phyloP scores from a whole-genome alignment of 768 basidiomycete species.

The Mycena latifolia region DNA sequence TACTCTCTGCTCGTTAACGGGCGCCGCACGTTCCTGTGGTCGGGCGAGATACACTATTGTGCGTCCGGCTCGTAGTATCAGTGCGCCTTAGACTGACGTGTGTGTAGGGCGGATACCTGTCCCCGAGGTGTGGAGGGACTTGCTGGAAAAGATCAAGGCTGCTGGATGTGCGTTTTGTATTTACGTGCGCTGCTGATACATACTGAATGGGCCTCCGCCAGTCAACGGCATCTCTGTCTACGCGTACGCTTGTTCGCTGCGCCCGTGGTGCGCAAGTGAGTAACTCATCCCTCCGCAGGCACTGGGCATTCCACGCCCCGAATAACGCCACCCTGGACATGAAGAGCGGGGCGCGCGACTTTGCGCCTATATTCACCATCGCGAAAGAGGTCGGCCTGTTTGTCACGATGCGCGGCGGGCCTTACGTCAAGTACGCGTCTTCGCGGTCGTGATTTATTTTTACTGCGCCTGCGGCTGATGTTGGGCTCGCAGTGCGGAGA shows the following conservation, averaged over 20 bases:
- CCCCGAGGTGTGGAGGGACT: conserved; percentile 69
- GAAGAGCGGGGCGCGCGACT: conserved; percentile 24
- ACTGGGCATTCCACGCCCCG: conserved; percentile 59
- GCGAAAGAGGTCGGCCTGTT: conserved; percentile 64
- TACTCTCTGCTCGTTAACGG: conserved; percentile 63
- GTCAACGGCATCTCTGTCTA: conserved; percentile 69
- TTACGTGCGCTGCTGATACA: background rate
- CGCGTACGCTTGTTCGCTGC: conserved; percentile 37
- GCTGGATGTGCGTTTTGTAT: conserved; percentile 50
- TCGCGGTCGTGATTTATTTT: too few species aligned
- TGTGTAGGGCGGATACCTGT: conserved; percentile 64
- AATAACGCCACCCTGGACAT: conserved; percentile 28
- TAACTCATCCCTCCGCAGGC: conserved; percentile 31
- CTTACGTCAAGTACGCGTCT: conserved; percentile 27
- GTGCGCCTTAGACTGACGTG: conserved; percentile 27
- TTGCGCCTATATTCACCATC: conserved; percentile 14
- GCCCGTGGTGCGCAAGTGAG: background rate
- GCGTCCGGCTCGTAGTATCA: background rate
- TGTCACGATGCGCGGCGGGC: conserved; percentile 68
- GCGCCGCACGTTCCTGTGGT: conserved; percentile 65
- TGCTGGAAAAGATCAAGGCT: conserved; percentile 70
- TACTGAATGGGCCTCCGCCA: background rate
- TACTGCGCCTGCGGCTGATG: background rate
- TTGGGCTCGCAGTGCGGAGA: conserved; percentile 62
- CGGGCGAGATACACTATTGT: conserved; percentile 37